Evolutionary conservation across 192 early-diverging fungal species (phyloP).

Genomic region (Podila horticola): DNA sequence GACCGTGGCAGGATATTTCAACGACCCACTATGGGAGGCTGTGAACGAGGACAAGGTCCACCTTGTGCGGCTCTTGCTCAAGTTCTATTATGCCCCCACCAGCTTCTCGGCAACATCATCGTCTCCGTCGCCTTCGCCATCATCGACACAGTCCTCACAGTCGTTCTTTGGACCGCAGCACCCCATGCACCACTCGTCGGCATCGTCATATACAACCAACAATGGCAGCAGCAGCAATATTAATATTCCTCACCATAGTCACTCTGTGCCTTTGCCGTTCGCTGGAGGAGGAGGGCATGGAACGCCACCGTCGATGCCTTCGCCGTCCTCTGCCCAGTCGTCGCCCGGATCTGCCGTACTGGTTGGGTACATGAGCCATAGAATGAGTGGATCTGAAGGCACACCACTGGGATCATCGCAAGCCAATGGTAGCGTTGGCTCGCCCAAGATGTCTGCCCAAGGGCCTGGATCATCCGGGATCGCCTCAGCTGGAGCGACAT

Average conservation of each 20-base stretch:
- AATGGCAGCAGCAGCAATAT: constrained; percentile 49
- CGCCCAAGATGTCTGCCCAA: constrained; percentile 24
- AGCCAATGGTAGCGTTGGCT: constrained; percentile 16
- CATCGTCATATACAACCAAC: constrained; percentile 44
- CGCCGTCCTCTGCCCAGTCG: constrained; percentile 49
- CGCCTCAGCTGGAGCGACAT: not conserved
- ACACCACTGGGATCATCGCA: not conserved
- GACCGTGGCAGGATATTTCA: constrained; percentile 19
- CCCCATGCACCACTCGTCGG: constrained; percentile 29
- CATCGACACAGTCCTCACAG: constrained; percentile 47
- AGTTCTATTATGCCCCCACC: constrained; percentile 47
- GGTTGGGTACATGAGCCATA: constrained; percentile 42
- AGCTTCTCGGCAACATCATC: constrained; percentile 44
- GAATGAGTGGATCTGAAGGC: not conserved
- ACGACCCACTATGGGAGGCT: constrained; percentile 43
- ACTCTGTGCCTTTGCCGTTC: constrained; percentile 41
- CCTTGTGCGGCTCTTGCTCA: constrained; percentile 41
- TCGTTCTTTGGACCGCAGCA: constrained; percentile 52
- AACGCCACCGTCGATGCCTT: constrained; percentile 43
- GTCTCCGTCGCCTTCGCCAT: constrained; percentile 46
- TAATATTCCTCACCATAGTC: constrained; percentile 40
- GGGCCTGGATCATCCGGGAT: constrained; percentile 16
- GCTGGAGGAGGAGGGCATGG: constrained; percentile 31
- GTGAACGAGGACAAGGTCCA: constrained; percentile 52
- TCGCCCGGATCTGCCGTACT: constrained; percentile 34